Percentiles rank a stretch among this genome's conserved stretches.
Conservation (phyloP, 805 yeast genomes). For the Starmerella tilneyi region DNA sequence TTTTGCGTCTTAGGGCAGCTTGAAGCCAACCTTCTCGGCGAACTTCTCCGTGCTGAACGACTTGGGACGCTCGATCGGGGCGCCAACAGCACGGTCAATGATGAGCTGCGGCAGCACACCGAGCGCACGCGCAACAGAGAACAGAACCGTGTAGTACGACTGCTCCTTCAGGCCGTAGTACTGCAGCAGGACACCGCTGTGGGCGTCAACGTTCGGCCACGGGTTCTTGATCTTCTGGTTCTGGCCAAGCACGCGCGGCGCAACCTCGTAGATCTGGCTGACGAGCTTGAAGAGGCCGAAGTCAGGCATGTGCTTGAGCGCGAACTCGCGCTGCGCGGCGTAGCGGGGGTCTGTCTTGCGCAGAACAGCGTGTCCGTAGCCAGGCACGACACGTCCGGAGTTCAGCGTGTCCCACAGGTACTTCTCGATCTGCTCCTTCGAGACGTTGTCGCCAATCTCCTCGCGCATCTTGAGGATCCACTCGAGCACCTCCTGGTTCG, state of each 20-base stretch:
- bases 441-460: conserved; percentile 57
- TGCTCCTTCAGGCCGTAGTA: conserved; percentile 77
- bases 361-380: conserved; percentile 80
- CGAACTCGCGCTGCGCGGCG: conserved; percentile 77
- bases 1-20: conserved; percentile 20
- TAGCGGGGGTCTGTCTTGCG: conserved; percentile 85
- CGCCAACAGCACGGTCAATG: conserved; percentile 72
- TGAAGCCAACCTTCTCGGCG: conserved; percentile 42
- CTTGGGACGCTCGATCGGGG: conserved; percentile 81
- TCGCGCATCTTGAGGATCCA: conserved; percentile 61
- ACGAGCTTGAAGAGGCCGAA: conserved; percentile 71
- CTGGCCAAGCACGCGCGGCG: conserved; percentile 67
- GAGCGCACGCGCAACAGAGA: conserved; percentile 78
- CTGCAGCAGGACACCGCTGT: conserved; percentile 75
- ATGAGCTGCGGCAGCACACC: conserved; percentile 81
- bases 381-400: conserved; percentile 78
- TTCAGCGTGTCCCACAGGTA: conserved; percentile 71
- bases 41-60: conserved; percentile 90
- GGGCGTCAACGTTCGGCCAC: conserved; percentile 87
- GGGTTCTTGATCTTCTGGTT: conserved; percentile 90
- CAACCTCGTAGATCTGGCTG: conserved; percentile 66
- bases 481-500: conserved; percentile 77
- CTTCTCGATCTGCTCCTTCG: conserved; percentile 58
- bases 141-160: conserved; percentile 74
- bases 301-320: conserved; percentile 61